Percentiles rank a stretch among this genome's conserved stretches.
Conservation (phyloP, 345 rosid genomes). For the Combretum micranthum region DNA sequence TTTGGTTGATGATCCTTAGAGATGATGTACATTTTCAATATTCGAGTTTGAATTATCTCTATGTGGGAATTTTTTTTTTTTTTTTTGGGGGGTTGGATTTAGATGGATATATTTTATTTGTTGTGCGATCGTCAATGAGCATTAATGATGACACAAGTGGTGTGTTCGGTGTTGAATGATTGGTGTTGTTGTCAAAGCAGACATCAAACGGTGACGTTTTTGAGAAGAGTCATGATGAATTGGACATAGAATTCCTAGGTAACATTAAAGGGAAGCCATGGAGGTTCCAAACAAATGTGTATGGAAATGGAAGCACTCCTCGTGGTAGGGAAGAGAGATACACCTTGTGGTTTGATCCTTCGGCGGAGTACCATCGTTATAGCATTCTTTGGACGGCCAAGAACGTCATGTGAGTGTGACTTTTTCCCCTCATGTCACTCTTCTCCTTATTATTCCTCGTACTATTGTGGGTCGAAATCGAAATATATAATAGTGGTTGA, state of each 20-base stretch:
- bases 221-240: constrained; percentile 76
- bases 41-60: too few relatives aligned
- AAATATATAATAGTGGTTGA: too few relatives aligned
- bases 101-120: too few relatives aligned
- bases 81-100: too few relatives aligned
- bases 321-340: constrained; percentile 95
- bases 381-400: constrained; percentile 81
- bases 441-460: neutral
- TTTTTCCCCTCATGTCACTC: neutral
- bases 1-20: too few relatives aligned
- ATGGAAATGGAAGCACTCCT: constrained; percentile 82
- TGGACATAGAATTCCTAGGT: constrained; percentile 93
- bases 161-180: neutral
- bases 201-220: constrained; percentile 83
- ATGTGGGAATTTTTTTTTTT: too few relatives aligned
- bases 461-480: neutral
- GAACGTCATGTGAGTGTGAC: constrained; percentile 65
- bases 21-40: too few relatives aligned
- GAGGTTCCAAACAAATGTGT: constrained; percentile 90
- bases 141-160: neutral
- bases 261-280: constrained; percentile 77
- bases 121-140: neutral
- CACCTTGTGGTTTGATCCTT: constrained; percentile 89
- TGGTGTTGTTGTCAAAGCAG: constrained; percentile 17
- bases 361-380: constrained; percentile 73